A percentile compares a stretch with the other conserved stretches of the same genome.
phyloP scores from a whole-genome alignment of 108 stramenopile species.

The Discostella stelligeroides region DNA sequence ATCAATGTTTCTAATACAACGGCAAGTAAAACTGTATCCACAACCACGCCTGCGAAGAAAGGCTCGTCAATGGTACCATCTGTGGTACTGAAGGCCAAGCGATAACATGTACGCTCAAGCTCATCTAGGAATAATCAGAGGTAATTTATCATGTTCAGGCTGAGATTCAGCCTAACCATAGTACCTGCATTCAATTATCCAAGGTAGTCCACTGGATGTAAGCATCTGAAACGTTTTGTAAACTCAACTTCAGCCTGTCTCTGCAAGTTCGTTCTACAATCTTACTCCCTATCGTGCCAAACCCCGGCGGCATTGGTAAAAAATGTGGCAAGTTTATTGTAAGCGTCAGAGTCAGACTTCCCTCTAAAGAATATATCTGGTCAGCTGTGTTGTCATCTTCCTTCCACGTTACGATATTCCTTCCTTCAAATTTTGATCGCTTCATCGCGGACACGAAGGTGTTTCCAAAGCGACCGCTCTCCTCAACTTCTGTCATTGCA shows the following conservation, averaged over 20 bases:
- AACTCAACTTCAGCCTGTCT: conserved; percentile 27
- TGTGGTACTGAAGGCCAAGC: conserved; percentile 37
- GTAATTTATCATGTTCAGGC: background rate
- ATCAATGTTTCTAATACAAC: background rate
- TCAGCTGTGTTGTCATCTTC: conserved; percentile 13
- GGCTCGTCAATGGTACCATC: conserved; percentile 30
- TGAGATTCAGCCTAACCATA: background rate
- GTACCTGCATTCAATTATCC: background rate
- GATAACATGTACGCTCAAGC: conserved; percentile 4
- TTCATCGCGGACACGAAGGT: conserved; percentile 38
- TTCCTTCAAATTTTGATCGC: conserved; percentile 32
- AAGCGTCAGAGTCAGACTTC: conserved; percentile 44
- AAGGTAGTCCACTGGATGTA: conserved; percentile 45
- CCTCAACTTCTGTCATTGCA: conserved; percentile 37
- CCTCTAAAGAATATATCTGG: conserved; percentile 22
- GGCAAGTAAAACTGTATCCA: no score
- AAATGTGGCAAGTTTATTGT: conserved; percentile 49
- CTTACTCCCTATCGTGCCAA: conserved; percentile 52
- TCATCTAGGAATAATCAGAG: background rate
- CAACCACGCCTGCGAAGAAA: conserved; percentile 28
- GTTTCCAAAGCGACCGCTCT: conserved; percentile 28
- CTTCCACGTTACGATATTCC: conserved; percentile 28
- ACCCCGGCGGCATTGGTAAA: conserved; percentile 56
- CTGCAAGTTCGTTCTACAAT: conserved; percentile 54
- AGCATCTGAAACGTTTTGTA: conserved; percentile 33